These are phyloP conservation scores for Flaveria bidentis DNA, from an alignment of 129 eudicot species.

Conservation along the genomic window DNA sequence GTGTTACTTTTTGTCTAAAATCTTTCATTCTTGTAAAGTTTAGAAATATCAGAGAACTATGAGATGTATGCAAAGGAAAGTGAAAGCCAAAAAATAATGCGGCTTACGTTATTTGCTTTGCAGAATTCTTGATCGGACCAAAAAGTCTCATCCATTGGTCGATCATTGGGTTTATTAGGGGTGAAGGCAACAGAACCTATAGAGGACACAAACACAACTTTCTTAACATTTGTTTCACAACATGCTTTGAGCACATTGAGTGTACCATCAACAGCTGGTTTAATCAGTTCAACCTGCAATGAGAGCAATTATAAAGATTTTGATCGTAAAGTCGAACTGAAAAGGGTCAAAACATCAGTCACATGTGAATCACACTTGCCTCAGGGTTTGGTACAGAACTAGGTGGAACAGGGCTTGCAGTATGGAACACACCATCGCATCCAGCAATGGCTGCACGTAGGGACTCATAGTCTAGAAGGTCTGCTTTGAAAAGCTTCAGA, in stretches of 20 bases:
- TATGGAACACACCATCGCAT: constrained; percentile 84
- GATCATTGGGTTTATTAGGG: constrained; percentile 63
- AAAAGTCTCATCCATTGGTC: constrained; percentile 67
- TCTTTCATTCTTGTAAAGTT: constrained; percentile 9
- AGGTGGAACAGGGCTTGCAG: constrained; percentile 82
- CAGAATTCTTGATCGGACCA: constrained; percentile 86
- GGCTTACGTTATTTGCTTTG: constrained; percentile 61
- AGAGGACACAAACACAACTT: constrained; percentile 70
- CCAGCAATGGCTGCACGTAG: constrained; percentile 59
- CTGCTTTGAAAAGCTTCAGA: constrained; percentile 71
- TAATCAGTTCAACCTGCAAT: constrained; percentile 67
- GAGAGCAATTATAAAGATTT: not conserved
- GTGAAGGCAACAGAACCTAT: constrained; percentile 52
- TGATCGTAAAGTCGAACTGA: not conserved
- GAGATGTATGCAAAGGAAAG: not conserved
- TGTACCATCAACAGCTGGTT: constrained; percentile 85
- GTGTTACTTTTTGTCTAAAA: constrained; percentile 2
- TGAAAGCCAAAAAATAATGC: not conserved
- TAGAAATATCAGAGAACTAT: not conserved
- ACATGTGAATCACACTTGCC: constrained; percentile 36
- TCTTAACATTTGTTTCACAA: constrained; percentile 60
- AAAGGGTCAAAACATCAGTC: not conserved
- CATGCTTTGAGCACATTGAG: constrained; percentile 81
- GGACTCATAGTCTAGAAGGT: constrained; percentile 67
- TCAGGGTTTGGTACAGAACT: constrained; percentile 73